Conservation (phyloP, 2,329 filamentous ascomycete genomes). For the Fusarium guadeloupense region DNA sequence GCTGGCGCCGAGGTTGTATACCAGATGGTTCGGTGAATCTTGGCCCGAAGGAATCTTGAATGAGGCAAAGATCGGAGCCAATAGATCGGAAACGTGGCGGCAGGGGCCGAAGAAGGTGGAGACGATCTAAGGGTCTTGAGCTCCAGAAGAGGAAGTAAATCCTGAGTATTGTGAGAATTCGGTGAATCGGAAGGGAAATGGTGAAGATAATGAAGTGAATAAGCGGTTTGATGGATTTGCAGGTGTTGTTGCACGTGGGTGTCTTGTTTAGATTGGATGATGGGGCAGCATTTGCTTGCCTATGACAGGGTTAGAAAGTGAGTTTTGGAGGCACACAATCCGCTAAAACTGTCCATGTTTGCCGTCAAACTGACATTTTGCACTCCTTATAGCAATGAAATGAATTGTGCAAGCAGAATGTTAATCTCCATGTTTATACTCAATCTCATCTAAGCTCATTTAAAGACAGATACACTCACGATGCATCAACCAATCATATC, state of each 20-base stretch:
- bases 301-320: neutral
- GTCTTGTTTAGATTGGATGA: slow-evolving; percentile 1
- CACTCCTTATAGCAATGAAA: neutral
- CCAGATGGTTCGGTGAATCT: slow-evolving; percentile 16
- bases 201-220: neutral
- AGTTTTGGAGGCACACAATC: neutral
- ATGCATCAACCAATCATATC: slow-evolving; percentile 26
- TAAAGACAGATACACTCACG: neutral
- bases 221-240: neutral
- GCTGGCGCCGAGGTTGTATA: neutral
- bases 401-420: neutral
- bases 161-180: neutral
- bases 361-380: neutral
- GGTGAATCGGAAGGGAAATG: slow-evolving; percentile 29
- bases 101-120: slow-evolving; percentile 27
- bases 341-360: neutral
- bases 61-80: slow-evolving; percentile 38
- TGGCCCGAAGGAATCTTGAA: slow-evolving; percentile 17
- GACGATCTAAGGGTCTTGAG: slow-evolving; percentile 5
- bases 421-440: neutral
- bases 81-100: slow-evolving; percentile 45
- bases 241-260: slow-evolving; percentile 8
- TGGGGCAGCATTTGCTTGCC: neutral
- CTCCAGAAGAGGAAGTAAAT: neutral
- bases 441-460: neutral